These are phyloP conservation scores for Xerocomus minutiporus DNA, from an alignment of 1,284 basidiomycete genomes.

Conservation along the genomic window DNA sequence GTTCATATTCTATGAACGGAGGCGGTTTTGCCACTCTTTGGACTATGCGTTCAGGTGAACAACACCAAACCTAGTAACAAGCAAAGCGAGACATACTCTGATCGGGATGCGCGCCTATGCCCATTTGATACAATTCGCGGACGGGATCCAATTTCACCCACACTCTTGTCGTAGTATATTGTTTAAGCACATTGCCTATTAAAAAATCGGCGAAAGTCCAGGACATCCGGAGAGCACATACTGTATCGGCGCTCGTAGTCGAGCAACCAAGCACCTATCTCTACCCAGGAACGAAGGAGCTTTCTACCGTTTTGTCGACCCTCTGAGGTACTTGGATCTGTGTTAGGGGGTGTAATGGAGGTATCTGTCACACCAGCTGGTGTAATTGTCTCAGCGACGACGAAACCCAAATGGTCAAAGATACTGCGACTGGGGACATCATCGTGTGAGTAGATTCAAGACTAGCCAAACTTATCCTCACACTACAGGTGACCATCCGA, in stretches of 20 bases:
- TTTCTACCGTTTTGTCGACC: slow-evolving; percentile 53
- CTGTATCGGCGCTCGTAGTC: slow-evolving; percentile 52
- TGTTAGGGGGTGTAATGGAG: slow-evolving; percentile 51
- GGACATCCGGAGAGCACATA: slow-evolving; percentile 26
- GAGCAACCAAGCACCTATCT: slow-evolving; percentile 59
- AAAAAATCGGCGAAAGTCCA: slow-evolving; percentile 8
- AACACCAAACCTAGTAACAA: neutral
- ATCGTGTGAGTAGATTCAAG: slow-evolving; percentile 13
- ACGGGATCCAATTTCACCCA: slow-evolving; percentile 56
- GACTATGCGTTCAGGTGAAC: slow-evolving; percentile 37
- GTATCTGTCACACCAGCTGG: slow-evolving; percentile 30
- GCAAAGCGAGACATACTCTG: slow-evolving; percentile 50
- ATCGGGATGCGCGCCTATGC: slow-evolving; percentile 68
- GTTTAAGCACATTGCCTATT: slow-evolving; percentile 39
- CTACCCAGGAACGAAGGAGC: slow-evolving; percentile 73
- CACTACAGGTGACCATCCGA: slow-evolving; percentile 63
- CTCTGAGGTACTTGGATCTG: slow-evolving; percentile 41
- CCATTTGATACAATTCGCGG: slow-evolving; percentile 64
- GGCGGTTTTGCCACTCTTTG: slow-evolving; percentile 46
- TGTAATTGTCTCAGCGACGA: slow-evolving; percentile 33
- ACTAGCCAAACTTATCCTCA: slow-evolving; percentile 35
- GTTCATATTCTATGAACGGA: slow-evolving; percentile 36
- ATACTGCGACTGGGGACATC: slow-evolving; percentile 40
- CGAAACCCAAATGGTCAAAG: slow-evolving; percentile 59
- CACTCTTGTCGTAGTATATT: slow-evolving; percentile 34